Evolutionary conservation across 75 land plant genomes (phyloP).

Genomic region (Adiantum capillusveneris): DNA sequence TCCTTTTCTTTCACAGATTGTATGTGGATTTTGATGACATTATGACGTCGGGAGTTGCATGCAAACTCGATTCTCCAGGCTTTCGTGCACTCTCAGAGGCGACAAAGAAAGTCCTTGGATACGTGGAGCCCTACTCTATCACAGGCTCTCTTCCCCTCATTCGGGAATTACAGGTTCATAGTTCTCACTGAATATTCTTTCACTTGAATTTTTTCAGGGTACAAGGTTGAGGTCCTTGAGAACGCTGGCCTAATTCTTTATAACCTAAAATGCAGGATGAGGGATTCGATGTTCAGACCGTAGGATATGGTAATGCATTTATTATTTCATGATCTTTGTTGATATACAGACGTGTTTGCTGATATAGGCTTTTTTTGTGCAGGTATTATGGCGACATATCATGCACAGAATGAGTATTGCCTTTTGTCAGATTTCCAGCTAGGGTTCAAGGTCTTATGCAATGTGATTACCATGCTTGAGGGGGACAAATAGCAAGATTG

Average conservation of each 20-base stretch:
- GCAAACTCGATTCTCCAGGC: slow-evolving; percentile 79
- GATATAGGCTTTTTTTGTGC: slow-evolving; percentile 10
- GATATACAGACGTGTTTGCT: not conserved
- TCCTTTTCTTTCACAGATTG: slow-evolving; percentile 34
- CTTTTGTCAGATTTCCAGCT: slow-evolving; percentile 74
- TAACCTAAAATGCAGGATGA: slow-evolving; percentile 86
- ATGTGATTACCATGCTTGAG: slow-evolving; percentile 73
- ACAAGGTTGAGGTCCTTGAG: too few relatives aligned
- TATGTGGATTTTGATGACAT: slow-evolving; percentile 64
- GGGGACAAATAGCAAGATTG: slow-evolving; percentile 8
- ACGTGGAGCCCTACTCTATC: slow-evolving; percentile 80
- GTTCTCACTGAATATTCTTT: too few relatives aligned
- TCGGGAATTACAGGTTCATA: slow-evolving; percentile 66
- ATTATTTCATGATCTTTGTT: not conserved
- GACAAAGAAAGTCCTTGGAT: slow-evolving; percentile 72
- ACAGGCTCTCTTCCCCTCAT: slow-evolving; percentile 86
- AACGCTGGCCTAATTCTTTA: too few relatives aligned
- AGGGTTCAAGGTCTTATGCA: slow-evolving; percentile 68
- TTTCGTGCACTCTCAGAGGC: slow-evolving; percentile 80
- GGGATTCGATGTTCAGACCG: slow-evolving; percentile 92
- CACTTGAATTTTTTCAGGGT: too few relatives aligned
- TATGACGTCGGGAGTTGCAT: slow-evolving; percentile 71
- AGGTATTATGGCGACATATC: slow-evolving; percentile 88
- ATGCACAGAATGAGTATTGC: slow-evolving; percentile 90
- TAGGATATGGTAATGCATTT: slow-evolving; percentile 66